Evolutionary conservation across 495 filamentous ascomycete species (phyloP), one percentile per base, ranked within the genome.

Genomic region (Clavariopsis aquatica): DNA sequence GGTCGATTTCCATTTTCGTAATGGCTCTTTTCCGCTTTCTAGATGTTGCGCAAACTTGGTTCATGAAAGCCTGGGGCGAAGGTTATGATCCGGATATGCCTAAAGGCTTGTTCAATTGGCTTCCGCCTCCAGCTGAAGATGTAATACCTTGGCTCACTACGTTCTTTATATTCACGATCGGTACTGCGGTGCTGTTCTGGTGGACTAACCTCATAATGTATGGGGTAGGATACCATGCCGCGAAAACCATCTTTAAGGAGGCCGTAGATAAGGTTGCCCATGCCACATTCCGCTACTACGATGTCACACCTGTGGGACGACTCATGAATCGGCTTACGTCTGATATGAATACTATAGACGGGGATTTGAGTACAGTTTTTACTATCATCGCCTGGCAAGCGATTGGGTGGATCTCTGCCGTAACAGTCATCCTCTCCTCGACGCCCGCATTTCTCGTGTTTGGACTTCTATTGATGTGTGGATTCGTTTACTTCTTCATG

Each of bases 251-350:
- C 60, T 95, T 94, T 69, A 77, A 78, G 52, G 79, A 84, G 31
- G 85, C 88, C 13, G 85, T 94, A 78, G 65, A 81, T 8, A 81
- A 81, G 31, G 89, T 93, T 57, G 86, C 84, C 69, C 82, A 87
- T 72, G 89, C 90, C 19, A 93, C 87, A 1, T 95, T 95, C 73
- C 85, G 90, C 36, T 95, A 90, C 74, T 92, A 92, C 78, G 91
- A 95, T 73, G 83, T 91, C 5, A 95, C 90, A 2, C 91, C 91
- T 0, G 83, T 92, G 20, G 90, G 91, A 0, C 82, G 90, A 23
- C 77, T 96, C 67, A 93, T 93, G 90, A 96, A 96, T 72, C 83
- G 91, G 19, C 76, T 96, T 57, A 93, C 89, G 0, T 89, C 87
- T 2, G 91, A 96, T 71, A 93, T 94, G 74, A 87, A 87, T 13